A percentile compares a stretch with the other conserved stretches of the same genome.
Conservation (phyloP, 2,329 filamentous ascomycete species). For the Ascochyta viciae-villosae region DNA sequence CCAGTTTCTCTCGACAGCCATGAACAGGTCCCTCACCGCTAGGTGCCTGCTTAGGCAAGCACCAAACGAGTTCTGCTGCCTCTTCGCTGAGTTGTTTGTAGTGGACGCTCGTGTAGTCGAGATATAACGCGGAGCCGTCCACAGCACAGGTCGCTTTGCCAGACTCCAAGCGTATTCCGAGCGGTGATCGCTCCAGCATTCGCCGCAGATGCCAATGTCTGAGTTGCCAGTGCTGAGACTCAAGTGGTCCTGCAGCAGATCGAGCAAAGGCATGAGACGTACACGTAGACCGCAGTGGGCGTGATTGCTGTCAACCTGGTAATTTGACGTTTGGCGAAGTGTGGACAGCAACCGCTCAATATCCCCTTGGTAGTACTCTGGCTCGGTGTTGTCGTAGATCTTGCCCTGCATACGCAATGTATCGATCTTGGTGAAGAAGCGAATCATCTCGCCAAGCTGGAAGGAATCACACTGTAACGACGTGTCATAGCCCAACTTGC, state of each 20-base stretch:
- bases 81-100: slow-evolving; percentile 24
- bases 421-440: slow-evolving; percentile 69
- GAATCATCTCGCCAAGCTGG: slow-evolving; percentile 78
- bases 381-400: slow-evolving; percentile 50
- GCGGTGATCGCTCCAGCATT: slow-evolving; percentile 54
- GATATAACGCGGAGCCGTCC: slow-evolving; percentile 41
- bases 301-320: slow-evolving; percentile 78
- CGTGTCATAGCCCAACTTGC: slow-evolving; percentile 76
- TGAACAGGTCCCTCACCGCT: slow-evolving; percentile 49
- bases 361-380: slow-evolving; percentile 64
- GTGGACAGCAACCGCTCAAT: slow-evolving; percentile 66
- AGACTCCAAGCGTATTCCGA: slow-evolving; percentile 53
- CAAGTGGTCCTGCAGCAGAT: slow-evolving; percentile 62
- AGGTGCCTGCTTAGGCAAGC: slow-evolving; percentile 44
- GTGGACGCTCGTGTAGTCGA: slow-evolving; percentile 27
- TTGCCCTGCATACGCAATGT: slow-evolving; percentile 63
- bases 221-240: slow-evolving; percentile 41
- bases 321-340: slow-evolving; percentile 71
- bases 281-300: slow-evolving; percentile 74
- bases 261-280: slow-evolving; percentile 69
- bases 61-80: slow-evolving; percentile 30
- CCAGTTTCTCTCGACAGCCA: slow-evolving; percentile 49
- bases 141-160: slow-evolving; percentile 55
- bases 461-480: slow-evolving; percentile 77
- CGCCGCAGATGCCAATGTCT: slow-evolving; percentile 54